A percentile compares a stretch with the other conserved stretches of the same genome.
These are phyloP conservation scores for Graphilbum fragrans DNA, from an alignment of 2,329 filamentous ascomycete genomes.

Conservation along the genomic window DNA sequence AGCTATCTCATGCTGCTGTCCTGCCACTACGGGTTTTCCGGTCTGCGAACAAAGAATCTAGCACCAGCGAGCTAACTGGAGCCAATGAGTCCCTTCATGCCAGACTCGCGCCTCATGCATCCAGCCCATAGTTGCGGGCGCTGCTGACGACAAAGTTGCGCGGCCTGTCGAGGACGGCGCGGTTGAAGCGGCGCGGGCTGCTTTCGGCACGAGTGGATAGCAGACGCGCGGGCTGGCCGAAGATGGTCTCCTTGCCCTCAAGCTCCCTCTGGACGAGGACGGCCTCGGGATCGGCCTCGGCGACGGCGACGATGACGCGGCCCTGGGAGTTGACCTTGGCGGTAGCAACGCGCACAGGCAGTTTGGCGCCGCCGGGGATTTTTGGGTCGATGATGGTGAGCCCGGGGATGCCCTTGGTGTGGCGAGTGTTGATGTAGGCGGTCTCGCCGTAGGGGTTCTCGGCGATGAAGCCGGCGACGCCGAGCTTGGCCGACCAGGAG, in stretches of 20 bases:
- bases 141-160: constrained; percentile 24
- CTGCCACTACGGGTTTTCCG: no score
- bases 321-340: constrained; percentile 38
- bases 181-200: not conserved
- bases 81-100: no score
- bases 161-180: constrained; percentile 18
- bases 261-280: constrained; percentile 34
- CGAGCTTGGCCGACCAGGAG: constrained; percentile 28
- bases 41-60: no score
- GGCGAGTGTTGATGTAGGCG: constrained; percentile 22
- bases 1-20: no score
- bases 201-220: constrained; percentile 13
- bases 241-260: constrained; percentile 19
- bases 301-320: constrained; percentile 31
- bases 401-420: constrained; percentile 14
- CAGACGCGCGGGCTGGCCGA: constrained; percentile 16
- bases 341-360: constrained; percentile 32
- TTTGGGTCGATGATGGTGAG: constrained; percentile 31
- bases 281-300: constrained; percentile 23
- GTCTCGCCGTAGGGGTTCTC: constrained; percentile 28
- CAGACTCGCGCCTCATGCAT: not conserved
- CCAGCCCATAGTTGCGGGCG: constrained; percentile 25
- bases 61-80: no score
- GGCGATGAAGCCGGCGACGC: constrained; percentile 42
- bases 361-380: constrained; percentile 39